Evolutionary conservation across 352 stramenopile genomes (phyloP), one percentile per base, ranked within the genome.

Genomic region (Pythium dissotocum): DNA sequence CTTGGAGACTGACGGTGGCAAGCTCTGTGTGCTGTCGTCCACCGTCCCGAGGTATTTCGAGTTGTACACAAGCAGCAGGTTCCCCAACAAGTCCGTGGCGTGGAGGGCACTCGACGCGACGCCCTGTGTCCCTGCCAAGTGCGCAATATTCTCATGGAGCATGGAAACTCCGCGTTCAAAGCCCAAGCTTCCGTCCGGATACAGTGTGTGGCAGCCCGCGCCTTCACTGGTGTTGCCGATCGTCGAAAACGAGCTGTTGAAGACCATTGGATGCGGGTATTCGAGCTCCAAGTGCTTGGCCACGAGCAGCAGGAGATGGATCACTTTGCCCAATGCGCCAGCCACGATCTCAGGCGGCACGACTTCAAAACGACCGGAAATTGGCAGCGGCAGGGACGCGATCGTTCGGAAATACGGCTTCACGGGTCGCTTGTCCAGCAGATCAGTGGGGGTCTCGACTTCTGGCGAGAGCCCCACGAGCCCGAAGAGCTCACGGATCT

Each of bases 221-320:
- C 87, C 87, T 67, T 93, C 85, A 26, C 70, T 89, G 10, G 78
- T 91, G 59, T 85, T 91, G 26, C 85, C 87, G 71, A 95, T 95
- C 7, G 87, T 95, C 12, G 87, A 95, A 68, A 92, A 93, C 9
- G 87, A 95, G n/a, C 87, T 83, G 62, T 93, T 93, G 68, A 89
- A 90, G 13, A 84, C 76, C 87, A 95, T 95, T n/a, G 85, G 87
- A 49, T 93, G 83, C 9, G 82, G 82, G n/a, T 88, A 92, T 52
- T 80, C 77, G 61, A 90, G 69, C 48, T 80, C 76, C 24, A 95
- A 53, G 59, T 93, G 87, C 75, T 93, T 92, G 36, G 76, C 64
- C 6, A 95, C 61, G 32, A 86, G 82, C 12, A 83, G 67, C 46
- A 95, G 74, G 63, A 95, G 44, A 58, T 95, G 87, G 61, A 93